Conservation (phyloP, 306 rosid genomes). For the Medicago arabica region DNA sequence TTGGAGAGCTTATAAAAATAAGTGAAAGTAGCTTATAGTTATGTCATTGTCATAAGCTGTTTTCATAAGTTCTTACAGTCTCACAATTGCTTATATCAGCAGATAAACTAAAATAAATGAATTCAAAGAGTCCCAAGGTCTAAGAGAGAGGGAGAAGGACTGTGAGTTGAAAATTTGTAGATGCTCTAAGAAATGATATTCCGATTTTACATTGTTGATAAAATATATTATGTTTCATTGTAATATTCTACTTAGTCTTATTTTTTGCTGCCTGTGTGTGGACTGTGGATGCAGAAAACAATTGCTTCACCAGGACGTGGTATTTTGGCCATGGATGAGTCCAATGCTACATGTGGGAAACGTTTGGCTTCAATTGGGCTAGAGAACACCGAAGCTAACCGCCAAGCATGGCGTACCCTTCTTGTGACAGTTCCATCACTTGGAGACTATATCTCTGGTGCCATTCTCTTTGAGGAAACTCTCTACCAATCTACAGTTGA, state of each 20-base stretch:
- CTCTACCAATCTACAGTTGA: constrained; percentile 82
- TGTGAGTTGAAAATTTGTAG: no score
- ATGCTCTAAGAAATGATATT: not conserved
- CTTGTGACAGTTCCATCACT: constrained; percentile 68
- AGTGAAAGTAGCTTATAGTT: no score
- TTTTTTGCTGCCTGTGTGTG: not conserved
- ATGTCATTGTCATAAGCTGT: no score
- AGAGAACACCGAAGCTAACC: constrained; percentile 89
- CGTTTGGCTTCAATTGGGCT: constrained; percentile 86
- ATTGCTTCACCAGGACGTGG: constrained; percentile 93
- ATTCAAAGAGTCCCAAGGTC: no score
- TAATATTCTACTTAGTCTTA: not conserved
- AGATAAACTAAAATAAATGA: no score
- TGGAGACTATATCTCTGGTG: constrained; percentile 84
- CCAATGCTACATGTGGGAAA: constrained; percentile 90
- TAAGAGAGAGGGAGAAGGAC: no score
- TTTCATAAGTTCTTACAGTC: no score
- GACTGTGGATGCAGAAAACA: constrained; percentile 47
- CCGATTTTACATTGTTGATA: not conserved
- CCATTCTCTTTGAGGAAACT: constrained; percentile 91
- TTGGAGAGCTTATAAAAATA: no score
- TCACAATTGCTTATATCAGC: no score
- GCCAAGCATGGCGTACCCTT: constrained; percentile 84
- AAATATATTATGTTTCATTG: not conserved
- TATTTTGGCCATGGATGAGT: constrained; percentile 94